These are phyloP conservation scores for Claviceps humidiphila DNA, from an alignment of 2,329 filamentous ascomycete genomes.

Conservation along the genomic window DNA sequence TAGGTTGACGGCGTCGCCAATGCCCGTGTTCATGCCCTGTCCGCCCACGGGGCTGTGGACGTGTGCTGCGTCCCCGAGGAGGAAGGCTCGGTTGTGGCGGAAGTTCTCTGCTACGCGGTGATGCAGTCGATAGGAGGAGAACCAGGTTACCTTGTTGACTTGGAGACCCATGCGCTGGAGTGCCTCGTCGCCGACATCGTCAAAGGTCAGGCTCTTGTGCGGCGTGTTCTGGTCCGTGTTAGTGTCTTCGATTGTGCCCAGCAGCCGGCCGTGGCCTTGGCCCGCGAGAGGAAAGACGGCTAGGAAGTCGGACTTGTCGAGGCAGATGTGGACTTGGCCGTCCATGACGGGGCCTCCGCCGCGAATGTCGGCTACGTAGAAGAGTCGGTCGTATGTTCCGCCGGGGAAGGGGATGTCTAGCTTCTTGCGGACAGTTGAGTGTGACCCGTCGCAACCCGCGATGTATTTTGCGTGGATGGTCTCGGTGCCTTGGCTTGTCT, in stretches of 20 bases:
- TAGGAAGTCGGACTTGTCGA: conserved; percentile 1
- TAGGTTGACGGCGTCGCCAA: conserved; percentile 41
- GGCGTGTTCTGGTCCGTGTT: not conserved
- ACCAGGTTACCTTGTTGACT: not conserved
- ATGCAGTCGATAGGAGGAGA: conserved; percentile 1
- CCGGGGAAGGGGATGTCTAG: not conserved
- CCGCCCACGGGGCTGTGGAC: conserved; percentile 43
- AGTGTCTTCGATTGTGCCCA: not conserved
- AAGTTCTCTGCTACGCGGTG: conserved; percentile 1
- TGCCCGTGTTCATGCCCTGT: conserved; percentile 45
- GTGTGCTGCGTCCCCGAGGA: conserved; percentile 44
- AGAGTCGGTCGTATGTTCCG: conserved; percentile 1
- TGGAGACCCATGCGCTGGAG: not conserved
- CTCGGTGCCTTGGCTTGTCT: conserved; percentile 13
- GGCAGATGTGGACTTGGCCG: conserved; percentile 1
- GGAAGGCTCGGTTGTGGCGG: conserved; percentile 13
- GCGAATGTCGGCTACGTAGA: conserved; percentile 1
- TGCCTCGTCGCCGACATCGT: not conserved
- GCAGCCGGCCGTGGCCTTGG: not conserved
- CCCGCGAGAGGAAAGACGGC: conserved; percentile 1
- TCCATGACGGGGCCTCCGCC: not conserved
- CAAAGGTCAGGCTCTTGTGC: not conserved
- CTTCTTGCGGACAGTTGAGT: conserved; percentile 1
- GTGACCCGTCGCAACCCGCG: conserved; percentile 1
- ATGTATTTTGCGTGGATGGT: conserved; percentile 14